phyloP scores from a whole-genome alignment of 2,329 filamentous ascomycete genomes.

The Torrubiellomyces zombiae region DNA sequence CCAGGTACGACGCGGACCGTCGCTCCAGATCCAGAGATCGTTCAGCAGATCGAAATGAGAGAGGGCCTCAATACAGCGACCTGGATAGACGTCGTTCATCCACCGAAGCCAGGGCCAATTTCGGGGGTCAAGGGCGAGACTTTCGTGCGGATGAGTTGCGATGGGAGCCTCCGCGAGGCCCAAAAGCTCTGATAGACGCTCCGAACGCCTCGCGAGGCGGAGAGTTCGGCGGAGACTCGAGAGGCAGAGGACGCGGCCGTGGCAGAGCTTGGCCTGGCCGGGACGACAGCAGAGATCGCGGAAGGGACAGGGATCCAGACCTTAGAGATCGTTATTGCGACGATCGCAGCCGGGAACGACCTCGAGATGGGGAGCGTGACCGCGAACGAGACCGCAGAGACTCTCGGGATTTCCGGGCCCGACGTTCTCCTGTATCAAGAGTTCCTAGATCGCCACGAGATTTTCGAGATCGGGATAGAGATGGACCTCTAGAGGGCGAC shows the following conservation, averaged over 20 bases:
- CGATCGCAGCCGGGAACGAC: slow-evolving; percentile 37
- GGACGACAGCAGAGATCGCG: slow-evolving; percentile 45
- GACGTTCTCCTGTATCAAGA: slow-evolving; percentile 42
- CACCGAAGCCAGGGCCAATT: slow-evolving; percentile 37
- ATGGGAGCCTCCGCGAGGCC: slow-evolving; percentile 64
- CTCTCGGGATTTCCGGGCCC: slow-evolving; percentile 19
- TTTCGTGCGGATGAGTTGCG: slow-evolving; percentile 35
- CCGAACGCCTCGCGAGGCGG: slow-evolving; percentile 52
- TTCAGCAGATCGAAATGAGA: slow-evolving; percentile 49
- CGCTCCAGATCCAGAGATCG: slow-evolving; percentile 52
- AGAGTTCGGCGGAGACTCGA: slow-evolving; percentile 48
- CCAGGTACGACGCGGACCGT: slow-evolving; percentile 46
- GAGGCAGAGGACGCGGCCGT: slow-evolving; percentile 33
- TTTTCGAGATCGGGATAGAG: slow-evolving; percentile 41
- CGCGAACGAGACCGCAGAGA: slow-evolving; percentile 31
- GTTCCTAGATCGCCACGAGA: slow-evolving; percentile 52
- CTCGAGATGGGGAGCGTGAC: slow-evolving; percentile 36
- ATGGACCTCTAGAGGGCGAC: slow-evolving; percentile 47
- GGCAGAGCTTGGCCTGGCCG: slow-evolving; percentile 38
- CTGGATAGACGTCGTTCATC: slow-evolving; percentile 55
- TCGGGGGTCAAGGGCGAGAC: slow-evolving; percentile 39
- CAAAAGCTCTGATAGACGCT: slow-evolving; percentile 59
- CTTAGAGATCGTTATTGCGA: slow-evolving; percentile 43
- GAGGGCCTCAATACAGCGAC: slow-evolving; percentile 38
- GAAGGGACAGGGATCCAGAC: slow-evolving; percentile 42